A percentile compares a stretch with the other conserved stretches of the same genome.
Evolutionary conservation across 345 rosid genomes (phyloP).

Genomic region (Pistacia atlantica): DNA sequence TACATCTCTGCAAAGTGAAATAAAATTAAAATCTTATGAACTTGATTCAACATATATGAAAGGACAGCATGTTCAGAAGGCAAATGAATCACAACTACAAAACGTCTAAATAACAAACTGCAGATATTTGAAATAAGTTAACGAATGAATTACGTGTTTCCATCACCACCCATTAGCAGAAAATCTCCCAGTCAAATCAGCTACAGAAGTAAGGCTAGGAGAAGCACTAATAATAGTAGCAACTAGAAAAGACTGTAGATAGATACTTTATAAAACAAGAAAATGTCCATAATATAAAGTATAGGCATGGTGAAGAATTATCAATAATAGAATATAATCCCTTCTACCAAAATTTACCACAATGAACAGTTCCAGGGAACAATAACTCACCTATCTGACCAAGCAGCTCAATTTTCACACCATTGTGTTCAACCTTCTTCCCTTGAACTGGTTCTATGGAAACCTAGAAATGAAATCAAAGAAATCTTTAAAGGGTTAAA

Average conservation of each 20-base stretch:
- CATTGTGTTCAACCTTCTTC: slow-evolving; percentile 94
- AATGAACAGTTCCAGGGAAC: neutral
- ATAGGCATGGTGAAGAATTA: neutral
- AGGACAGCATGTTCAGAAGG: neutral
- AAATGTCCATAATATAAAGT: no score
- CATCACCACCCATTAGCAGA: neutral
- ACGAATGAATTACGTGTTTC: neutral
- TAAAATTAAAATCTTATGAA: neutral
- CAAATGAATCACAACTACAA: neutral
- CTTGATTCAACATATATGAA: slow-evolving; percentile 6
- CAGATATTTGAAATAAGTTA: neutral
- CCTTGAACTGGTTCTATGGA: slow-evolving; percentile 85
- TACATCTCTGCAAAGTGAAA: slow-evolving; percentile 76
- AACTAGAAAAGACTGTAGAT: neutral
- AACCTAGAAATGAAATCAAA: slow-evolving; percentile 43
- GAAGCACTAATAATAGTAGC: neutral
- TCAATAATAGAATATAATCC: neutral
- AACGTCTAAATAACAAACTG: neutral
- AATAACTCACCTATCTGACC: slow-evolving; percentile 82
- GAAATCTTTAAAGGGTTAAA: neutral
- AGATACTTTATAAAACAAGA: neutral
- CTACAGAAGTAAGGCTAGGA: neutral
- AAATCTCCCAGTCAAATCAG: neutral
- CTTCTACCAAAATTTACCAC: neutral
- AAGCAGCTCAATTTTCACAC: slow-evolving; percentile 93